Conservation (phyloP, 805 yeast species). For the Metahyphopichia silvanorum region DNA sequence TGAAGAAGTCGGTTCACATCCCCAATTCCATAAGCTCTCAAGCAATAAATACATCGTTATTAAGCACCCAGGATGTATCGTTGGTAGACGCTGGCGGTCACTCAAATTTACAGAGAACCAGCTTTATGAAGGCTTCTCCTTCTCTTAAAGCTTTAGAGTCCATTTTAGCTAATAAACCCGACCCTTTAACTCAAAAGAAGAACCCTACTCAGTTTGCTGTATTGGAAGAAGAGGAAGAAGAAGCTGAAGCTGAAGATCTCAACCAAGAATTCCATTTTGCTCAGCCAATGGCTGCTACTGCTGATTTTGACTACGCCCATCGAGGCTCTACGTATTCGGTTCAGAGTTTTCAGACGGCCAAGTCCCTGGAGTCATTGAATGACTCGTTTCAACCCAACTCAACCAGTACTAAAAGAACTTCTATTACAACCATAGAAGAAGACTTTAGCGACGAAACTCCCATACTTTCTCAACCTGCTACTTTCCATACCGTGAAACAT, state of each 20-base stretch:
- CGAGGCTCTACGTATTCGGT: conserved; percentile 11
- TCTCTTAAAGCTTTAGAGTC: conserved; percentile 39
- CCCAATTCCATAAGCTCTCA: conserved; percentile 22
- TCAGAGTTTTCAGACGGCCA: conserved; percentile 28
- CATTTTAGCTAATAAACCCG: conserved; percentile 21
- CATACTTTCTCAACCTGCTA: conserved; percentile 18
- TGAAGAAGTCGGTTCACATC: conserved; percentile 25
- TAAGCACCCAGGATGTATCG: conserved; percentile 2
- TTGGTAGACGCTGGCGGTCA: neutral
- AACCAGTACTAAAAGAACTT: conserved; percentile 6
- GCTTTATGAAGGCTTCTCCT: conserved; percentile 37
- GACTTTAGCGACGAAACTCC: conserved; percentile 24
- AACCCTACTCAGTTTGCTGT: conserved; percentile 6
- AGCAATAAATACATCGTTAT: conserved; percentile 17
- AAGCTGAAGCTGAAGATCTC: conserved; percentile 11
- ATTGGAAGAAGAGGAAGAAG: conserved; percentile 13
- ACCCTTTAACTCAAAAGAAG: conserved; percentile 8
- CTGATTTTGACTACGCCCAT: conserved; percentile 1
- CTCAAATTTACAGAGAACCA: conserved; percentile 10
- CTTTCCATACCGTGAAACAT: conserved; percentile 18
- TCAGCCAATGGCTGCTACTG: neutral
- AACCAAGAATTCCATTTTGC: too few species aligned
- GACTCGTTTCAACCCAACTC: conserved; percentile 1
- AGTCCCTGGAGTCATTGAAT: conserved; percentile 8
- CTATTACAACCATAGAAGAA: conserved; percentile 18